These are phyloP conservation scores for Diplodia seriata DNA, from an alignment of 2,329 filamentous ascomycete genomes.

Conservation along the genomic window DNA sequence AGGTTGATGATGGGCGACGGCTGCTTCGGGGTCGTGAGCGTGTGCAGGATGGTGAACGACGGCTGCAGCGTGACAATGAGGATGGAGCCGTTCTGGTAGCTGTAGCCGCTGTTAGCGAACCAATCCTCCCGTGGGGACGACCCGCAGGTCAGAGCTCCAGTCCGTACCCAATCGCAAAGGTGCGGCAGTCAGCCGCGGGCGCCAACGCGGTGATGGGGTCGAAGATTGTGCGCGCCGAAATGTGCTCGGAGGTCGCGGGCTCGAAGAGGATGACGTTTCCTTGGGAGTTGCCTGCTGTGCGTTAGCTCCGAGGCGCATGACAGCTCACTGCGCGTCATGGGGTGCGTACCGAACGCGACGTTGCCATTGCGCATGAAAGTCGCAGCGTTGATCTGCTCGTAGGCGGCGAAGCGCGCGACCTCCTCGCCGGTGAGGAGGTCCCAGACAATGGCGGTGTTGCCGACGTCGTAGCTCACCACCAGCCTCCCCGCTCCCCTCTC, in stretches of 20 bases:
- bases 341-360: slow-evolving; percentile 85
- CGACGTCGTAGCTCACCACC: slow-evolving; percentile 90
- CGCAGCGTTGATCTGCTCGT: slow-evolving; percentile 82
- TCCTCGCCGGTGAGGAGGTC: slow-evolving; percentile 91
- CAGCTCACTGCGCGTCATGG: background rate
- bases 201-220: slow-evolving; percentile 95
- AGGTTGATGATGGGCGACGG: slow-evolving; percentile 88
- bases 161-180: slow-evolving; percentile 90
- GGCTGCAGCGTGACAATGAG: slow-evolving; percentile 89
- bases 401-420: slow-evolving; percentile 89
- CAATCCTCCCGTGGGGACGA: slow-evolving; percentile 8
- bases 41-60: slow-evolving; percentile 92
- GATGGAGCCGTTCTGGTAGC: slow-evolving; percentile 94
- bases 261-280: slow-evolving; percentile 96
- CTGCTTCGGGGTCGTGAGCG: slow-evolving; percentile 79
- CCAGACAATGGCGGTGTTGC: slow-evolving; percentile 95
- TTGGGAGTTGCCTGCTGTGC: slow-evolving; percentile 77
- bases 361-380: slow-evolving; percentile 98
- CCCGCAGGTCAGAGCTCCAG: slow-evolving; percentile 16
- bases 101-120: slow-evolving; percentile 49
- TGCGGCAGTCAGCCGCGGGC: slow-evolving; percentile 86
- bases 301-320: slow-evolving; percentile 1
- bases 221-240: slow-evolving; percentile 89
- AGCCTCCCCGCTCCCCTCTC: slow-evolving; percentile 83
- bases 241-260: slow-evolving; percentile 88